A percentile compares a stretch with the other conserved stretches of the same genome.
phyloP scores from a whole-genome alignment of 306 rosid species.

The Vigna reflexopilosa region DNA sequence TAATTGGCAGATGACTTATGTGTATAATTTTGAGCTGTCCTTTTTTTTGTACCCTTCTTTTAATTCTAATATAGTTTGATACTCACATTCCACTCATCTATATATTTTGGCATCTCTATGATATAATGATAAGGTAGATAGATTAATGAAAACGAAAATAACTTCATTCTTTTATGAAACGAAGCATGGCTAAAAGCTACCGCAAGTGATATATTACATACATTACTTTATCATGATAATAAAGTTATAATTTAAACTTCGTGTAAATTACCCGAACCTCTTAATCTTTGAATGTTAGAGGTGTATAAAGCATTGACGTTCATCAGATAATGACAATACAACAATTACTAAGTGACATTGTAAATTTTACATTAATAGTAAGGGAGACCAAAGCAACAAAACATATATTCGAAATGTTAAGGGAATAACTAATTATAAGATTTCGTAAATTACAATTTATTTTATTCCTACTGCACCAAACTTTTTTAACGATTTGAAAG shows the following conservation, averaged over 20 bases:
- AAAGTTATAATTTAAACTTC: too few species aligned
- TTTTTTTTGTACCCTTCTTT: conserved; percentile 19
- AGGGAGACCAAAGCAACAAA: too few species aligned
- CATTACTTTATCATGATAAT: too few species aligned
- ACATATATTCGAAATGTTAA: too few species aligned
- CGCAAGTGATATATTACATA: too few species aligned
- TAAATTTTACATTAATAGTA: not conserved
- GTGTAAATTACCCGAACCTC: too few species aligned
- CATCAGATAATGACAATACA: not conserved
- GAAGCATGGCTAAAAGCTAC: not conserved
- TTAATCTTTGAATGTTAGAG: too few species aligned
- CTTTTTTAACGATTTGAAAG: too few species aligned
- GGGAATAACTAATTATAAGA: too few species aligned
- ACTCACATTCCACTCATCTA: not conserved
- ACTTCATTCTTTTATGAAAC: not conserved
- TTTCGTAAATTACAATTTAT: too few species aligned
- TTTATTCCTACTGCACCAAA: too few species aligned
- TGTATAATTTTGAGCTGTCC: conserved; percentile 66
- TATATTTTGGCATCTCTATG: not conserved
- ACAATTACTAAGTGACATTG: not conserved
- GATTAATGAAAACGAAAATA: not conserved
- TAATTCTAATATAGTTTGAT: not conserved
- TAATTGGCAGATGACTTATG: conserved; percentile 56
- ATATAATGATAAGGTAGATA: not conserved
- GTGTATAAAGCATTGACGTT: too few species aligned